Evolutionary conservation across 2,329 filamentous ascomycete genomes (phyloP).

Genomic region (Verticillium nubilum): DNA sequence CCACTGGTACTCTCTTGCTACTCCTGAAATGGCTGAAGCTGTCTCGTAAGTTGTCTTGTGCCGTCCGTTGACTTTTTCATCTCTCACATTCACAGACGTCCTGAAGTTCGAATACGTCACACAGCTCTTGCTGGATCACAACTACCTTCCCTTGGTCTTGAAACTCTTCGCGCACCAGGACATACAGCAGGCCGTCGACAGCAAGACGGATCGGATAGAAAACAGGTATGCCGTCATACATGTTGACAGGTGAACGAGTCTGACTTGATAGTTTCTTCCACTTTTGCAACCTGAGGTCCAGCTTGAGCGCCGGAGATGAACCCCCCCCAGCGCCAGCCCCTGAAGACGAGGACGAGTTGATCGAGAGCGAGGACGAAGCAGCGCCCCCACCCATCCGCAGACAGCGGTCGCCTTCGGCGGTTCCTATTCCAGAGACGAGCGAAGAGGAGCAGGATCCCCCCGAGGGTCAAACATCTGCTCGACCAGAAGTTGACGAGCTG

Average conservation of each 20-base stretch:
- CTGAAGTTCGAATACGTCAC: constrained; percentile 95
- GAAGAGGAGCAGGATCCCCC: constrained; percentile 17
- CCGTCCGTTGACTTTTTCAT: background rate
- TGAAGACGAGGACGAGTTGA: constrained; percentile 29
- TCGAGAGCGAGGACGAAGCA: constrained; percentile 69
- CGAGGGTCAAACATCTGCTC: constrained; percentile 27
- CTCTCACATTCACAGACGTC: constrained; percentile 55
- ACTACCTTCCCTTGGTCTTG: constrained; percentile 86
- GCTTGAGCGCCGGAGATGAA: constrained; percentile 26
- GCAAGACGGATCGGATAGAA: constrained; percentile 75
- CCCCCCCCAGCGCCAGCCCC: constrained; percentile 16
- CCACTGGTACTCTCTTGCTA: constrained; percentile 83
- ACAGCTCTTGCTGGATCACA: constrained; percentile 88
- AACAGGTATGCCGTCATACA: constrained; percentile 55
- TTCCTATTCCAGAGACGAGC: constrained; percentile 20
- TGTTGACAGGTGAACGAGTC: background rate
- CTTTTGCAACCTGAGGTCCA: constrained; percentile 73
- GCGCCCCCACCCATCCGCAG: constrained; percentile 76
- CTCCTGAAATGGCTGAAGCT: constrained; percentile 94
- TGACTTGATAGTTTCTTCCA: constrained; percentile 67
- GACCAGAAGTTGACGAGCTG: constrained; percentile 75
- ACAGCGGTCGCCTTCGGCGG: constrained; percentile 40
- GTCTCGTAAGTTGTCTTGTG: constrained; percentile 62
- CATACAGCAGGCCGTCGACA: constrained; percentile 83
- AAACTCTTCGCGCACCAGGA: constrained; percentile 95